phyloP scores from a whole-genome alignment of 2,329 filamentous ascomycete genomes.

The Hyphodiscus sp. region DNA sequence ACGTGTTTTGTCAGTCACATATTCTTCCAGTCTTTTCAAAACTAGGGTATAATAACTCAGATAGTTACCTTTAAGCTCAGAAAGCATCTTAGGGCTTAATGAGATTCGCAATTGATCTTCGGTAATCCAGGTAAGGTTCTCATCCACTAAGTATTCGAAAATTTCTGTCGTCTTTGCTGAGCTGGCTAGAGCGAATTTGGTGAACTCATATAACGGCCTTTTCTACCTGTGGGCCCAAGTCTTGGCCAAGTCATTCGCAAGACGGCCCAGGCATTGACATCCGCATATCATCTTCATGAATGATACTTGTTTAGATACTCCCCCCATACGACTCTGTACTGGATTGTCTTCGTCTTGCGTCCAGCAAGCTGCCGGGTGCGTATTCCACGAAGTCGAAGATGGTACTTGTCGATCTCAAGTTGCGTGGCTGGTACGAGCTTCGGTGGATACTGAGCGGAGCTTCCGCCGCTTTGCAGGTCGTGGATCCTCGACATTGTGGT shows the following conservation, averaged over 20 bases:
- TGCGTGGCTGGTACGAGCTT: constrained; percentile 9
- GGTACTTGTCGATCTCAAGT: constrained; percentile 3
- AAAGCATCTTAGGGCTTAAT: constrained; percentile 12
- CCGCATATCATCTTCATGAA: constrained; percentile 16
- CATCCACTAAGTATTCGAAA: constrained; percentile 20
- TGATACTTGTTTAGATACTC: constrained; percentile 16
- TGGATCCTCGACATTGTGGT: not conserved
- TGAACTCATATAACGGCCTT: constrained; percentile 10
- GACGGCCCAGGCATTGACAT: constrained; percentile 9
- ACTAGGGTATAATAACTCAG: not conserved
- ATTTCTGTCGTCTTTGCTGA: constrained; percentile 15
- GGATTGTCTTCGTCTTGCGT: constrained; percentile 8
- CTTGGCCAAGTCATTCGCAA: constrained; percentile 14
- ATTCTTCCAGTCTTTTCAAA: too few relatives aligned
- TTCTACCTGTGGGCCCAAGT: constrained; percentile 12
- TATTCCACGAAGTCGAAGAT: constrained; percentile 14
- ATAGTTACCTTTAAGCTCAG: constrained; percentile 16
- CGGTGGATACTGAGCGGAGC: not conserved
- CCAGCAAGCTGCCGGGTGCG: not conserved
- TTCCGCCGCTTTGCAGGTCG: not conserved
- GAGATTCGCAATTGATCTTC: constrained; percentile 20
- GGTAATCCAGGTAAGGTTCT: constrained; percentile 8
- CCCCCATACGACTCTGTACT: constrained; percentile 13
- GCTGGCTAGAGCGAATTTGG: constrained; percentile 8
- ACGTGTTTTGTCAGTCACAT: too few relatives aligned